Evolutionary conservation across 805 yeast genomes (phyloP), one percentile per base, ranked within the genome.

Genomic region (Candida suzukii): DNA sequence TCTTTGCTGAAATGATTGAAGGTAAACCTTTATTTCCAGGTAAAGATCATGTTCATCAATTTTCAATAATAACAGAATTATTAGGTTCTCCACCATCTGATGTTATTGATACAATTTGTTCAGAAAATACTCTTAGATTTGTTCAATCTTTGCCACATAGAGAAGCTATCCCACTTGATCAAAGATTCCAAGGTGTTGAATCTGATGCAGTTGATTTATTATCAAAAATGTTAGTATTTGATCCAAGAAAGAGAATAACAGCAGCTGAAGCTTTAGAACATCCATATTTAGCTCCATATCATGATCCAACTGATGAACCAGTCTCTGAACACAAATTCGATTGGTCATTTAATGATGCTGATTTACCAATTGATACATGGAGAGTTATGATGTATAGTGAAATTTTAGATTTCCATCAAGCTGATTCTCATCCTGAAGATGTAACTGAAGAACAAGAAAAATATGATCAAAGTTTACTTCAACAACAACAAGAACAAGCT

Each of bases 341-440:
- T 64, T 93, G 99, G 99, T 82, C 93, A 55, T 91, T 91, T 64
- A 91, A 93, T 61, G 98, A 95, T 53, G 98, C 96, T 0, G 99
- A 91, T 63, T 73, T 91, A 53, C 97, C 98, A 3, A 93, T 93
- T 16, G 98, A 93, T 57, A 88, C 96, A 13, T 91, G 99, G 99
- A 80, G 95, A 67, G 95, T 88, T 17, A 91, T 93, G 98, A 91
- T 93, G 96, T 93, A 93, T 66, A 83, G 95, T 40, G 99, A 91
- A 66, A 93, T 91, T 47, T 71, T 93, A 51, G 97, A 91, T 61
- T 91, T 88, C 75, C 98, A 91, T 64, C 95, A 88, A 61, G 86
- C 85, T 44, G 90, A 81, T 34, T 40, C 43, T 13, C 43, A 44
- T 41, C 38, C 45, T 34, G 50, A 53, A 46, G 44, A 52, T 43